These are phyloP conservation scores for Metarhizium album DNA, from an alignment of 2,329 filamentous ascomycete genomes.

Conservation along the genomic window DNA sequence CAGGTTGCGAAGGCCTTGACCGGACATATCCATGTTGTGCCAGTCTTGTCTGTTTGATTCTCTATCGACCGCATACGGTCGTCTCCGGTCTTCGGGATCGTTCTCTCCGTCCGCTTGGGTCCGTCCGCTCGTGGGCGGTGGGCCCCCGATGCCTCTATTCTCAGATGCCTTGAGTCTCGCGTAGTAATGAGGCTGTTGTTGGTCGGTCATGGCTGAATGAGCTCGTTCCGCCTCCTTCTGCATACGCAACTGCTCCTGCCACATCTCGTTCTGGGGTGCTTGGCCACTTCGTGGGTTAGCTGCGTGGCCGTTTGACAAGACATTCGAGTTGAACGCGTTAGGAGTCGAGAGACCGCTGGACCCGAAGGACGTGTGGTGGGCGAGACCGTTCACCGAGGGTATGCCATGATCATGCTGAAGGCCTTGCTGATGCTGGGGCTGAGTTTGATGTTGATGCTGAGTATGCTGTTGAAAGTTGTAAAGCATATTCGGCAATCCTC, in stretches of 20 bases:
- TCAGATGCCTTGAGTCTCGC: constrained; percentile 59
- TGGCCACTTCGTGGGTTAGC: constrained; percentile 37
- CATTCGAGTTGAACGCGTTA: constrained; percentile 45
- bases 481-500: constrained; percentile 53
- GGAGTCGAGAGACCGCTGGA: constrained; percentile 47
- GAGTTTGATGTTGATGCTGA: constrained; percentile 51
- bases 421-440: constrained; percentile 52
- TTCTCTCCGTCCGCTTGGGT: constrained; percentile 39
- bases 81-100: constrained; percentile 44
- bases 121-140: constrained; percentile 38
- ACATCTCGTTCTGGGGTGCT: constrained; percentile 55
- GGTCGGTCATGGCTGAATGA: constrained; percentile 60
- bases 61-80: constrained; percentile 56
- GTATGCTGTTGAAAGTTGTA: constrained; percentile 58
- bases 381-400: constrained; percentile 42
- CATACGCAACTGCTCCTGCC: constrained; percentile 77
- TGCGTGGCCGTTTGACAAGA: constrained; percentile 47
- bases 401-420: constrained; percentile 48
- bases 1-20: constrained; percentile 83
- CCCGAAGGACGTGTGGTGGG: constrained; percentile 28
- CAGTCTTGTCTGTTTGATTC: constrained; percentile 68
- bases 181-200: constrained; percentile 59
- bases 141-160: constrained; percentile 54
- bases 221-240: constrained; percentile 66
- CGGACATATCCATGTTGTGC: constrained; percentile 88